phyloP scores from a whole-genome alignment of 768 basidiomycete genomes.

The Leccinum disarticulatum region DNA sequence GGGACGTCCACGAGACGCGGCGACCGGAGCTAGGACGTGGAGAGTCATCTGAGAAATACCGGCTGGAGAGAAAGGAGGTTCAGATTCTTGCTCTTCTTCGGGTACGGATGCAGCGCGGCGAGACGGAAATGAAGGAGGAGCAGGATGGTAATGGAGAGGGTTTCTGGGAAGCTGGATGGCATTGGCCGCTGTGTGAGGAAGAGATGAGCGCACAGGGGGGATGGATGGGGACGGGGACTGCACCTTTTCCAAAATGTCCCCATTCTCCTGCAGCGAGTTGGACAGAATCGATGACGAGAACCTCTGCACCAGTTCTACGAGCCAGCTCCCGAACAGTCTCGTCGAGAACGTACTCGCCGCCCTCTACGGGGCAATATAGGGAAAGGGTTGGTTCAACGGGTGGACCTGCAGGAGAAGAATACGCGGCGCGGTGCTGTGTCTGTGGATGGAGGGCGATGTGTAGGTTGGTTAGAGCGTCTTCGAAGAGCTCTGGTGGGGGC shows the following conservation, averaged over 20 bases:
- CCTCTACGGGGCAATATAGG: conserved; percentile 78
- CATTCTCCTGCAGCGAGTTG: conserved; percentile 88
- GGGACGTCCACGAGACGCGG: conserved; percentile 35
- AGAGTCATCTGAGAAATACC: conserved; percentile 44
- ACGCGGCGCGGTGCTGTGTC: conserved; percentile 72
- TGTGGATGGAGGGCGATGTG: conserved; percentile 79
- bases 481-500: conserved; percentile 73
- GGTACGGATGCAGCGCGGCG: conserved; percentile 27
- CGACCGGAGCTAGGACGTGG: conserved; percentile 41
- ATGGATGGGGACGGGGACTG: conserved; percentile 2
- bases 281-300: conserved; percentile 79
- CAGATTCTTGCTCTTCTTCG: conserved; percentile 50
- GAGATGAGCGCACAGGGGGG: conserved; percentile 10
- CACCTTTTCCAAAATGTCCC: conserved; percentile 82
- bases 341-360: conserved; percentile 81
- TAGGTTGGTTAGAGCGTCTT: conserved; percentile 74
- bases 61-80: conserved; percentile 40
- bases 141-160: conserved; percentile 65
- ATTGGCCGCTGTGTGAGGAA: conserved; percentile 55
- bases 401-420: conserved; percentile 51
- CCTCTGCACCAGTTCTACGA: conserved; percentile 69
- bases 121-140: conserved; percentile 29
- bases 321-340: conserved; percentile 79
- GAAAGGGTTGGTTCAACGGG: conserved; percentile 80
- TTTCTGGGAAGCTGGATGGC: conserved; percentile 68